These are phyloP conservation scores for Triglochin maritima DNA, from an alignment of 106 monocot species.

Conservation along the genomic window DNA sequence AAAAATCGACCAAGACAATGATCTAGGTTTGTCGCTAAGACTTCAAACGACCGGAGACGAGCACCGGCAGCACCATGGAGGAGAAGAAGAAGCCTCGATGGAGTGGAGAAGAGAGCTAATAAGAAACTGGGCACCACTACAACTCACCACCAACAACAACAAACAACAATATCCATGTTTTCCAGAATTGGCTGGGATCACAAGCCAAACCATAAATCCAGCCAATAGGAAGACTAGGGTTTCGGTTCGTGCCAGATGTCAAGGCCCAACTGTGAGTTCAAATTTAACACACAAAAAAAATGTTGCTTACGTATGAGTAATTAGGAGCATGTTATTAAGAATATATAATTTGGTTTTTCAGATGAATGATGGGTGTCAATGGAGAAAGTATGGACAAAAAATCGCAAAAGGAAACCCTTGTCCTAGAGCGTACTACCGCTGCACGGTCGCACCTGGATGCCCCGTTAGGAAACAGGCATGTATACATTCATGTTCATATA, in stretches of 20 bases:
- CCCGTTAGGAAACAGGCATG: constrained; percentile 74
- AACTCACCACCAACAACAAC: constrained; percentile 5
- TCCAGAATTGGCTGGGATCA: constrained; percentile 24
- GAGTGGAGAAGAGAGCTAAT: constrained; percentile 9
- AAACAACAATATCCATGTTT: background rate
- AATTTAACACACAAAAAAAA: no score
- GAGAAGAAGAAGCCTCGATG: constrained; percentile 10
- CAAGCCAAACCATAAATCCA: constrained; percentile 48
- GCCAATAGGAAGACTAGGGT: constrained; percentile 76
- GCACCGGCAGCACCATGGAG: background rate
- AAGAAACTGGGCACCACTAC: constrained; percentile 21
- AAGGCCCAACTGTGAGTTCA: constrained; percentile 66
- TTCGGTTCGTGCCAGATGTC: constrained; percentile 74
- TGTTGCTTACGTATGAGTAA: no score
- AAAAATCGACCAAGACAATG: constrained; percentile 14
- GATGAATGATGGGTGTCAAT: constrained; percentile 85
- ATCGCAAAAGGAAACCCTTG: constrained; percentile 89
- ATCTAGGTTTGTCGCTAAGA: constrained; percentile 53
- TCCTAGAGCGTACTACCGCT: constrained; percentile 79
- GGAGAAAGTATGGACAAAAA: constrained; percentile 93
- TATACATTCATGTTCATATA: background rate
- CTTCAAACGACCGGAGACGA: constrained; percentile 18
- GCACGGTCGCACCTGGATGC: constrained; percentile 70
- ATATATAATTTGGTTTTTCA: background rate
- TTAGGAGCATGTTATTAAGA: background rate